Evolutionary conservation across 2,329 filamentous ascomycete genomes (phyloP).

Genomic region (Fusarium torreyae): DNA sequence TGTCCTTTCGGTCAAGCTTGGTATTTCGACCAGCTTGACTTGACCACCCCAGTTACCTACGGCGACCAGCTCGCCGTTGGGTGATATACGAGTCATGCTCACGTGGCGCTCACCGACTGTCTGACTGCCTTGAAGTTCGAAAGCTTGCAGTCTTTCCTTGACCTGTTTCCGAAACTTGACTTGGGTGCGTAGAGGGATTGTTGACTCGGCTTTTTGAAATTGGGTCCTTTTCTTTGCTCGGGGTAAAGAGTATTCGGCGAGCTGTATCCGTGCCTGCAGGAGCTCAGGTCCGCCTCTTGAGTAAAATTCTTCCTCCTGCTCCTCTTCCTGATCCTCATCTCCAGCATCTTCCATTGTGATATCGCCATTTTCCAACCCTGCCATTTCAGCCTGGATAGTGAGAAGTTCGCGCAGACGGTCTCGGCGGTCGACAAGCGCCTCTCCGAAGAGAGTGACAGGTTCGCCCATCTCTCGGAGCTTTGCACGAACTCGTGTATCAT

Average conservation of each 20-base stretch:
- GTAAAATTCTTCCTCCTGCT: constrained; percentile 95
- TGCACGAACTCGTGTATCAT: constrained; percentile 87
- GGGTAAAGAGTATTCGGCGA: constrained; percentile 87
- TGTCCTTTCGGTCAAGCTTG: constrained; percentile 82
- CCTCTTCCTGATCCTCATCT: constrained; percentile 75
- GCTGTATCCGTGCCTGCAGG: constrained; percentile 81
- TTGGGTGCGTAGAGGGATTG: constrained; percentile 88
- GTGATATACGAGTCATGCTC: constrained; percentile 92
- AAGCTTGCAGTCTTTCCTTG: constrained; percentile 84
- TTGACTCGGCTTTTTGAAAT: constrained; percentile 84
- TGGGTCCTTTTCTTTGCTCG: constrained; percentile 82
- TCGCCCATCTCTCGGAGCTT: constrained; percentile 90
- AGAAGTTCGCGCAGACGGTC: constrained; percentile 88
- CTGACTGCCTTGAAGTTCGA: constrained; percentile 94
- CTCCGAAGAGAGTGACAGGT: constrained; percentile 94
- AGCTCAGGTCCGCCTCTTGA: constrained; percentile 84
- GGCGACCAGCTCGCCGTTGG: constrained; percentile 85
- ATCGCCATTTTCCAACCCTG: constrained; percentile 69
- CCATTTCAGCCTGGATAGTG: constrained; percentile 78
- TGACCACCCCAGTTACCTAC: constrained; percentile 95
- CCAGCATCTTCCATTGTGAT: constrained; percentile 72
- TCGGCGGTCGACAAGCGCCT: constrained; percentile 87
- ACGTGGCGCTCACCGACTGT: constrained; percentile 92
- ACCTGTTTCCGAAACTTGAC: constrained; percentile 92
- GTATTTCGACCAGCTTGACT: constrained; percentile 87